Evolutionary conservation across 2,329 filamentous ascomycete species (phyloP).

Genomic region (Sporothrix luriei): DNA sequence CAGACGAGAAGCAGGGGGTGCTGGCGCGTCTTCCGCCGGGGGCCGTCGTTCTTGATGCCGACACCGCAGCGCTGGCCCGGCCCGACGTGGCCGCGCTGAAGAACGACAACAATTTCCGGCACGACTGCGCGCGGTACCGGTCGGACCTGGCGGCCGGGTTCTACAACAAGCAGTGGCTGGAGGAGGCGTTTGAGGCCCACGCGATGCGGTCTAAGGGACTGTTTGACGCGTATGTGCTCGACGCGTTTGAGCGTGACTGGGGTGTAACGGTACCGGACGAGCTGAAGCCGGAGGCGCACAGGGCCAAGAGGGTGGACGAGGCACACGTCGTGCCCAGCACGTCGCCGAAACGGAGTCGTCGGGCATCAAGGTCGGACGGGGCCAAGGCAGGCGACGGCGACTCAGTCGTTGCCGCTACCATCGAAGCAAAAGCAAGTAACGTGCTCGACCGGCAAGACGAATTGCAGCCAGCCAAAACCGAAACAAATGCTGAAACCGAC

Average conservation of each 20-base stretch:
- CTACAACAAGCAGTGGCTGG: constrained; percentile 58
- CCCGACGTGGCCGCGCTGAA: constrained; percentile 45
- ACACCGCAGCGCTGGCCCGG: constrained; percentile 41
- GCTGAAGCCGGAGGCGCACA: constrained; percentile 33
- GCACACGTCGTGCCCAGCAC: not conserved
- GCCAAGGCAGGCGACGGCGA: not conserved
- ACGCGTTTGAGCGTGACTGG: constrained; percentile 55
- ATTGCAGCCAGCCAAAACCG: too few relatives aligned
- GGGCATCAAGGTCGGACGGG: not conserved
- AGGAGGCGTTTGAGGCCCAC: constrained; percentile 56
- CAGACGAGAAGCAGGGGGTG: constrained; percentile 43
- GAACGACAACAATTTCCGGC: constrained; percentile 50
- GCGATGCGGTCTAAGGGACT: constrained; percentile 52
- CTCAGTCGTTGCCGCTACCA: not conserved
- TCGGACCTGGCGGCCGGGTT: constrained; percentile 52
- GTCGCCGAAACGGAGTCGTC: constrained; percentile 2
- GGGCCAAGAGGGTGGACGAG: constrained; percentile 13
- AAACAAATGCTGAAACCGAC: not conserved
- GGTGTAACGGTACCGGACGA: constrained; percentile 45
- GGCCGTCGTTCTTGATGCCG: constrained; percentile 39
- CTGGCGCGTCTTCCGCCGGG: constrained; percentile 45
- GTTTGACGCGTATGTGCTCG: constrained; percentile 53
- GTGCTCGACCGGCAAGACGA: too few relatives aligned
- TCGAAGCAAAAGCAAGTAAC: not conserved
- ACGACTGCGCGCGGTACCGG: constrained; percentile 48